A percentile compares a stretch with the other conserved stretches of the same genome.
Evolutionary conservation across 192 early-diverging fungal genomes (phyloP).

Genomic region (Glomus cerebriforme): DNA sequence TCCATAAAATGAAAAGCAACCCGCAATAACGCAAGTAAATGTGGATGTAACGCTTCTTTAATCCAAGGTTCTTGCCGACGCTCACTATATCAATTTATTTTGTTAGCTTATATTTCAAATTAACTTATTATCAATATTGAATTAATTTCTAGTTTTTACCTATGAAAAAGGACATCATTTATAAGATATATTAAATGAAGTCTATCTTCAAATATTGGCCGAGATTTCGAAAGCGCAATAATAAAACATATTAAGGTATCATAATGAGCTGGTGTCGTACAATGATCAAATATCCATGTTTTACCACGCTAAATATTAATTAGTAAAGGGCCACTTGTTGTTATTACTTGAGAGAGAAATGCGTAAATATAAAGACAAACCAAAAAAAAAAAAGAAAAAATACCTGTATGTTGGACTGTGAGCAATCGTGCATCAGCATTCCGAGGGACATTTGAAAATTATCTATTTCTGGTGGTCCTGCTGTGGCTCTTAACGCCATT

Average conservation of each 20-base stretch:
- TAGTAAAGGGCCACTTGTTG: background rate
- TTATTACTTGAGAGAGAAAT: background rate
- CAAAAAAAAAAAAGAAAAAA: background rate
- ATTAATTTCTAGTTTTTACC: constrained; percentile 31
- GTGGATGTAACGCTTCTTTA: constrained; percentile 46
- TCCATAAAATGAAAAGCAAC: constrained; percentile 49
- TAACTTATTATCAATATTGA: background rate
- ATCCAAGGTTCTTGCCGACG: constrained; percentile 51
- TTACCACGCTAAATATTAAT: constrained; percentile 46
- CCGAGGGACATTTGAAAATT: constrained; percentile 36
- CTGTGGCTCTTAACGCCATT: constrained; percentile 26
- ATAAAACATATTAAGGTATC: constrained; percentile 42
- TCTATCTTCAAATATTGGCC: constrained; percentile 45
- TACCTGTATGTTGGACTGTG: constrained; percentile 57
- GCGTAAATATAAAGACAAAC: background rate
- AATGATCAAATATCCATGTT: constrained; percentile 52
- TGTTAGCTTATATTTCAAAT: background rate
- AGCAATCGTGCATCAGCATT: constrained; percentile 56
- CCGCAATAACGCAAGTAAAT: constrained; percentile 46
- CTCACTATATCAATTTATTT: constrained; percentile 32
- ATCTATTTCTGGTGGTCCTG: constrained; percentile 26
- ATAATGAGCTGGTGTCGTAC: constrained; percentile 42
- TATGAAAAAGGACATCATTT: constrained; percentile 56
- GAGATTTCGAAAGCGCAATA: constrained; percentile 44
- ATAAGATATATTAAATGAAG: constrained; percentile 54